Evolutionary conservation across 257 asterid genomes (phyloP), one percentile per base, ranked within the genome.

Genomic region (Nicotiana attenuata): DNA sequence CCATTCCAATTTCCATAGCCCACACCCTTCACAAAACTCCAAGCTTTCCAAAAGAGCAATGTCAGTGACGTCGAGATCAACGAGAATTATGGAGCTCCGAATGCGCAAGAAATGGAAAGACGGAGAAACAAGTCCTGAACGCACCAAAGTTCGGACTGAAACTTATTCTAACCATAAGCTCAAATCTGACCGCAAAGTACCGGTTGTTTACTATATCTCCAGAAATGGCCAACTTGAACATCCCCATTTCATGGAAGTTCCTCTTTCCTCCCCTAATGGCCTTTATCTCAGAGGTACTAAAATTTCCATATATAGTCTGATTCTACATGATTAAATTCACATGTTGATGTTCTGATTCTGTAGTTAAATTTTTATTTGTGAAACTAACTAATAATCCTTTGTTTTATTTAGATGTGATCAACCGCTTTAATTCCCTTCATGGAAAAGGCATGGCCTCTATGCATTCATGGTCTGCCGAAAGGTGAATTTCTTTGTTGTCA

Each of bases 221-320:
- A 61, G 95, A 29, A 93, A 91, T 80, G 97, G 98, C 71, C 97
- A 93, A 77, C 97, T 93, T n/a, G 92, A 93, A 77, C 99, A 93
- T 65, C 99, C 99, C 3, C 99, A 95, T 91, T 95, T 95, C 91
- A 93, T 93, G 92, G 98, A 95, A 87, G 98, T 95, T 52, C 89
- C 93, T 45, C 92, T 92, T 61, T 92, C 97, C 73, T 89, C 94
- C 33, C 86, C 91, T 1, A 84, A 85, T 3, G 93, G 92, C 55
- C 93, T 94, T 77, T 89, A 84, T 81, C 94, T 94, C 31, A 82
- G 84, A 85, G 97, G 97, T 93, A 67, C 17, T 8, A 19, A n/a
- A 1, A 41, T 13, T 0, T 10, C 28, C 28, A 26, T 26, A 26
- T 13, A 31, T 31, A 31, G 3, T 4, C 5, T 31, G 33, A 31